These are phyloP conservation scores for Corylus americana DNA, from an alignment of 306 rosid species.

Conservation along the genomic window DNA sequence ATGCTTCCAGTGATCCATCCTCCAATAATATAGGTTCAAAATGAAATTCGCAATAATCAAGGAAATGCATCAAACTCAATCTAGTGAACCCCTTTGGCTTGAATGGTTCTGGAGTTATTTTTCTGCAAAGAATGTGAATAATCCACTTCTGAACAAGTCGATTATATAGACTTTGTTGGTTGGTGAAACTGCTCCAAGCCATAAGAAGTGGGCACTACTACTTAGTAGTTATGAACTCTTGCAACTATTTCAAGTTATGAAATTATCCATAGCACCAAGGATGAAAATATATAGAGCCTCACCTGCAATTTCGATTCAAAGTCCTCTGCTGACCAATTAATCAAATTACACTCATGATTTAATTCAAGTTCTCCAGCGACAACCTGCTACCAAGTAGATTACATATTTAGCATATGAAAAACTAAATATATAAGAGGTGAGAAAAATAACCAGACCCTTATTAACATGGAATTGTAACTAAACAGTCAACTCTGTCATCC, in stretches of 20 bases:
- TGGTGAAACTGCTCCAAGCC: neutral
- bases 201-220: slow-evolving; percentile 9
- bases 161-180: neutral
- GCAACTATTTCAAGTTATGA: slow-evolving; percentile 10
- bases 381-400: slow-evolving; percentile 53
- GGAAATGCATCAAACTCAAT: neutral
- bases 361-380: slow-evolving; percentile 97
- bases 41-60: neutral
- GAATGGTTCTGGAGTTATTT: neutral
- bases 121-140: neutral
- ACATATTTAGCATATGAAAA: slow-evolving; percentile 7
- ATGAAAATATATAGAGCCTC: slow-evolving; percentile 15
- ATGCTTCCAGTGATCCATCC: neutral
- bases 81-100: neutral
- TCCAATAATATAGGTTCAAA: neutral
- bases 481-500: neutral
- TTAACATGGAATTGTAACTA: neutral
- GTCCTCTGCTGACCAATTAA: slow-evolving; percentile 95
- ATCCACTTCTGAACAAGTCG: neutral
- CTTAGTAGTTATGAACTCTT: slow-evolving; percentile 12
- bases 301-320: slow-evolving; percentile 95
- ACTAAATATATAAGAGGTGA: neutral
- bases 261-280: slow-evolving; percentile 6
- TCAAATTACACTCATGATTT: slow-evolving; percentile 80
- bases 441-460: neutral